These are phyloP conservation scores for Geotrichum klebahnii DNA, from an alignment of 1,139 yeast genomes.

Conservation along the genomic window DNA sequence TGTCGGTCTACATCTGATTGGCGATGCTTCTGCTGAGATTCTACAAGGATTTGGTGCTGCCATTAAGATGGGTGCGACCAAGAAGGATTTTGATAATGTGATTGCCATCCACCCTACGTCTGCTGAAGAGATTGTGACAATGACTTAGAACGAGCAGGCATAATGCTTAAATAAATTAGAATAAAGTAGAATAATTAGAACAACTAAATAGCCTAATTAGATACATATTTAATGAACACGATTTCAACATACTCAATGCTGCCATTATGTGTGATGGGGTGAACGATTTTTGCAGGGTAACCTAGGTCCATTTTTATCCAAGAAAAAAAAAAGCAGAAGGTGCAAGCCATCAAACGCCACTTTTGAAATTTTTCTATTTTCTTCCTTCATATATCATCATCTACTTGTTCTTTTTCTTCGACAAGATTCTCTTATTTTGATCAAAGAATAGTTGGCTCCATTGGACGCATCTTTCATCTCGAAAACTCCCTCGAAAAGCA, in stretches of 20 bases:
- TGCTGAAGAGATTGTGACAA: slow-evolving; percentile 94
- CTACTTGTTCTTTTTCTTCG: neutral
- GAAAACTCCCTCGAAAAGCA: too few species aligned
- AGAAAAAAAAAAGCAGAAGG: neutral
- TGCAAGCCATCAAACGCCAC: slow-evolving; percentile 11
- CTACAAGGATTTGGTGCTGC: slow-evolving; percentile 98
- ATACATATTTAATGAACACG: neutral
- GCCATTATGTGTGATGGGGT: neutral
- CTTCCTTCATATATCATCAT: neutral
- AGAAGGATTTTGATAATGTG: slow-evolving; percentile 86
- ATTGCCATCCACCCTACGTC: slow-evolving; percentile 98
- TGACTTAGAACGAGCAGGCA: slow-evolving; percentile 45
- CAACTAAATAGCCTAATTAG: neutral
- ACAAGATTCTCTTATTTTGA: too few species aligned
- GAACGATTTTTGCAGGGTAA: slow-evolving; percentile 12
- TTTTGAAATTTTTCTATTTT: slow-evolving; percentile 12
- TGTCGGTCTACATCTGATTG: slow-evolving; percentile 89
- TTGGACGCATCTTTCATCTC: too few species aligned
- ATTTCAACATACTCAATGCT: neutral
- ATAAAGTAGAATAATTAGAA: too few species aligned
- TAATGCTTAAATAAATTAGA: neutral
- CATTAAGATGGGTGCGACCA: slow-evolving; percentile 88
- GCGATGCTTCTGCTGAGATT: slow-evolving; percentile 85
- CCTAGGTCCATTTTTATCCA: neutral
- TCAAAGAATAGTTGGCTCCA: too few species aligned